These are phyloP conservation scores for Pseudohyphozyma bogoriensis DNA, from an alignment of 768 basidiomycete genomes.

Conservation along the genomic window DNA sequence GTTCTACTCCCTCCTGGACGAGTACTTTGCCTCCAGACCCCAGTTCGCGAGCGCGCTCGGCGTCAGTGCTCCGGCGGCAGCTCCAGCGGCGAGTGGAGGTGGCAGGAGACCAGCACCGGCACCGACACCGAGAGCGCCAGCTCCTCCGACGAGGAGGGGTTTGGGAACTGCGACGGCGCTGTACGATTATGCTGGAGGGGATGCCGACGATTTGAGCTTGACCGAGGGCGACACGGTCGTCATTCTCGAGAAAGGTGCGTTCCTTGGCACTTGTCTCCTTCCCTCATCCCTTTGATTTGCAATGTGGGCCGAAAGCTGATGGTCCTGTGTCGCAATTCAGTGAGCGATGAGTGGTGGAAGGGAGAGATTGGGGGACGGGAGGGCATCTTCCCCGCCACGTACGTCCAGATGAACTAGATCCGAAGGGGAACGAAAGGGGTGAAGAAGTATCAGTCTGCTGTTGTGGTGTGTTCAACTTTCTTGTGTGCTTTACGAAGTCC, in stretches of 20 bases:
- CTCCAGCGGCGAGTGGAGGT: background rate
- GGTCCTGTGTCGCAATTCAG: slow-evolving; percentile 10
- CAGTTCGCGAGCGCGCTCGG: background rate
- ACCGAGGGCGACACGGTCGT: slow-evolving; percentile 37
- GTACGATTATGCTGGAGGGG: slow-evolving; percentile 13
- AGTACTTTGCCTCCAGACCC: slow-evolving; percentile 11
- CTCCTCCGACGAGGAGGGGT: background rate
- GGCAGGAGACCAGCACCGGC: background rate
- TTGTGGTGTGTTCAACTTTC: too few relatives aligned
- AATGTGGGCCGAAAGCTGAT: background rate
- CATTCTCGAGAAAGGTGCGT: slow-evolving; percentile 20
- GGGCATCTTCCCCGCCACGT: slow-evolving; percentile 39
- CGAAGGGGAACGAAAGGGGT: too few relatives aligned
- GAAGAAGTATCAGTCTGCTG: too few relatives aligned
- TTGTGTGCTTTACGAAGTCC: too few relatives aligned
- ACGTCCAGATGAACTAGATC: slow-evolving; percentile 24
- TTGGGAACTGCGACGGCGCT: slow-evolving; percentile 9
- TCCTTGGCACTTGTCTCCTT: too few relatives aligned
- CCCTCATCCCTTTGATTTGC: too few relatives aligned
- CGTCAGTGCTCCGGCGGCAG: background rate
- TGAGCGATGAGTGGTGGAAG: slow-evolving; percentile 42
- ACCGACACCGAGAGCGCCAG: background rate
- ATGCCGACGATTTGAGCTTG: slow-evolving; percentile 39
- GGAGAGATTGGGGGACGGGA: slow-evolving; percentile 37
- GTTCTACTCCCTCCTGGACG: slow-evolving; percentile 24